phyloP scores from a whole-genome alignment of 2,329 filamentous ascomycete genomes.

The Intubia oerlemansii region DNA sequence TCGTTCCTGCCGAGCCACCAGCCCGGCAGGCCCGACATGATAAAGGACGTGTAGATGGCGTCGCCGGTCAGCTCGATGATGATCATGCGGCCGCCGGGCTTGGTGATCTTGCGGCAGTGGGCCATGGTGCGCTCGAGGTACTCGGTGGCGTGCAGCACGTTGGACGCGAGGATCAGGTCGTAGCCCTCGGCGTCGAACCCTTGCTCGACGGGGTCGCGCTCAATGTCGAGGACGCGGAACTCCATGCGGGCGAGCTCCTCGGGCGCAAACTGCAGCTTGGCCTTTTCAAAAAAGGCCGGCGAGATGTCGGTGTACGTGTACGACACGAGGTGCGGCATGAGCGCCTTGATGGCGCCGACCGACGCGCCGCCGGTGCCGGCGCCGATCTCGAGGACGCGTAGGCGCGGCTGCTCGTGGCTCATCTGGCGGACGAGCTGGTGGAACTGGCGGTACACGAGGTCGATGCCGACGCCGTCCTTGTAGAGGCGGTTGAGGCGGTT shows the following conservation, averaged over 20 bases:
- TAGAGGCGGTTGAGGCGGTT: constrained; percentile 16
- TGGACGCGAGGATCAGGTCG: constrained; percentile 17
- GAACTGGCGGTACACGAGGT: constrained; percentile 9
- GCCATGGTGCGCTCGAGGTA: constrained; percentile 11
- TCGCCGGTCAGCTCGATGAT: constrained; percentile 6
- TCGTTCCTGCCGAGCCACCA: constrained; percentile 8
- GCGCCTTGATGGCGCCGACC: constrained; percentile 7
- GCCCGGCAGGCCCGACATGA: constrained; percentile 6
- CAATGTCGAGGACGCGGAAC: constrained; percentile 15
- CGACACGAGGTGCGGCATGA: constrained; percentile 7
- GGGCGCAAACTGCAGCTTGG: constrained; percentile 11
- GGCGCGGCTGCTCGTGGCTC: constrained; percentile 9
- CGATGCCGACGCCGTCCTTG: constrained; percentile 8
- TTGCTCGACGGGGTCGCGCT: constrained; percentile 12
- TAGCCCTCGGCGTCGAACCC: constrained; percentile 14
- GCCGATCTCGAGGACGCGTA: constrained; percentile 18
- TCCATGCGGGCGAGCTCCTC: constrained; percentile 9
- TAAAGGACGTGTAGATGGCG: constrained; percentile 3
- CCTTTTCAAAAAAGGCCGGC: constrained; percentile 12
- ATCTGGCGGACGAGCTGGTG: constrained; percentile 6
- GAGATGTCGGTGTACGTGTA: constrained; percentile 9
- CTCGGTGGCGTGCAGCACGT: constrained; percentile 17
- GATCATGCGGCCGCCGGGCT: constrained; percentile 19
- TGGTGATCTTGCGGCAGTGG: constrained; percentile 15
- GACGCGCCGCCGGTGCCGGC: constrained; percentile 9